Evolutionary conservation across 768 basidiomycete genomes (phyloP).

Genomic region (Lentinus brumalis): DNA sequence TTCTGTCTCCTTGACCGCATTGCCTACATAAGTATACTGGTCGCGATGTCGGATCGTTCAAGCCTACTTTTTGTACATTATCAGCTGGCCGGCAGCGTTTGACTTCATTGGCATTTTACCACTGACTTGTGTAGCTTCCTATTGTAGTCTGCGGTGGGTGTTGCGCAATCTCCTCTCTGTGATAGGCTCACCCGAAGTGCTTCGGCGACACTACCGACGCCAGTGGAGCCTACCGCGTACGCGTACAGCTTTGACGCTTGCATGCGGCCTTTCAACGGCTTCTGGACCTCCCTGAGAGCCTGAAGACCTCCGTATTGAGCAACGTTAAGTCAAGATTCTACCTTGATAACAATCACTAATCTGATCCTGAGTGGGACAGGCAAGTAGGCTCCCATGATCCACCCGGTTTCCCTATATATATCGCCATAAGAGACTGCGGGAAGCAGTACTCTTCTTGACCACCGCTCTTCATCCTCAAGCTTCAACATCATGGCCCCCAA

Average conservation of each 20-base stretch:
- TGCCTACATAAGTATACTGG: neutral
- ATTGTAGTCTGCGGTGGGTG: too few relatives aligned
- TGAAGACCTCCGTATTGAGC: neutral
- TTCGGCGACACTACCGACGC: too few relatives aligned
- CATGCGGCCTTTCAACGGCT: neutral
- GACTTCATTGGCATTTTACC: too few relatives aligned
- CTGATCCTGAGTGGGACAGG: slow-evolving; percentile 9
- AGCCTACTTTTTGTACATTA: too few relatives aligned
- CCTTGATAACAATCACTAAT: slow-evolving; percentile 19
- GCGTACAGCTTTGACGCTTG: neutral
- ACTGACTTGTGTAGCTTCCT: too few relatives aligned
- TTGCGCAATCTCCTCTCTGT: too few relatives aligned
- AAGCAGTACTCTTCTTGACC: neutral
- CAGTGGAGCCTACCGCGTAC: too few relatives aligned
- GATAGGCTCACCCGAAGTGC: too few relatives aligned
- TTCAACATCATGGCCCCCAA: slow-evolving; percentile 46
- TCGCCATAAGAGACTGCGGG: neutral
- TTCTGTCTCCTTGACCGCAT: neutral
- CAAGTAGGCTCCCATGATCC: slow-evolving; percentile 8
- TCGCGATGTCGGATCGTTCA: too few relatives aligned
- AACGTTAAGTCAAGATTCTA: slow-evolving; percentile 11
- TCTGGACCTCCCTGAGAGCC: neutral
- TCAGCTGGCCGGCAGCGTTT: too few relatives aligned
- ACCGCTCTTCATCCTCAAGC: neutral
- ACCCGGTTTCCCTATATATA: slow-evolving; percentile 17